phyloP scores from a whole-genome alignment of 2,329 filamentous ascomycete species.

The Canariomyces notabilis region DNA sequence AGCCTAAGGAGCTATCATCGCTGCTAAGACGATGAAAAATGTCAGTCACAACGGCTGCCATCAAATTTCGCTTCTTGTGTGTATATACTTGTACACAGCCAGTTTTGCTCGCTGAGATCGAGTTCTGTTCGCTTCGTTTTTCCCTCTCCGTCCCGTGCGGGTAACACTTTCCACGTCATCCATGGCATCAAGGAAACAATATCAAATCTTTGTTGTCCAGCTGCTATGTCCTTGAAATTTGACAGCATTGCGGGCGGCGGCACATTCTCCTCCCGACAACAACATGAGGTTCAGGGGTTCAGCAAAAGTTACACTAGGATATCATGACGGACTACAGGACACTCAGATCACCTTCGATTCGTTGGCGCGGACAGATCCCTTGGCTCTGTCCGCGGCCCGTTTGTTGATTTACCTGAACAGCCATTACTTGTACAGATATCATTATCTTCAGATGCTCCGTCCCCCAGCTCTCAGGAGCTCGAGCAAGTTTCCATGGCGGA shows the following conservation, averaged over 20 bases:
- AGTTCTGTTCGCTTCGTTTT: background rate
- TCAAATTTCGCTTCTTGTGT: slow-evolving; percentile 22
- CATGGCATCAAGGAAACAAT: background rate
- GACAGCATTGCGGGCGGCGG: background rate
- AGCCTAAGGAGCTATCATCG: background rate
- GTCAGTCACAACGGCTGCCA: slow-evolving; percentile 12
- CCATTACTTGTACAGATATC: slow-evolving; percentile 1
- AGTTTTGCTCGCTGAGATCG: slow-evolving; percentile 11
- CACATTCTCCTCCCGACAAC: background rate
- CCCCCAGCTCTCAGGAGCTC: no score
- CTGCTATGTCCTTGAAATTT: background rate
- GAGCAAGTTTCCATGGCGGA: no score
- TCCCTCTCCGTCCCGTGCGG: slow-evolving; percentile 1
- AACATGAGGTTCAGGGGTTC: background rate
- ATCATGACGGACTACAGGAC: background rate
- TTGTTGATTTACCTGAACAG: slow-evolving; percentile 6
- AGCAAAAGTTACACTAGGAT: background rate
- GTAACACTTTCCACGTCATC: background rate
- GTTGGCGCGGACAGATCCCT: slow-evolving; percentile 2
- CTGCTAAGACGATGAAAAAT: background rate
- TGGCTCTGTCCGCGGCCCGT: background rate
- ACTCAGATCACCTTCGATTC: slow-evolving; percentile 11
- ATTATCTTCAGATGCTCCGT: no score
- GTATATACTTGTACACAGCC: slow-evolving; percentile 19
- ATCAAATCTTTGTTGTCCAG: background rate